These are phyloP conservation scores for Pestalotiopsis sp. DNA, from an alignment of 2,329 filamentous ascomycete genomes.

Conservation along the genomic window DNA sequence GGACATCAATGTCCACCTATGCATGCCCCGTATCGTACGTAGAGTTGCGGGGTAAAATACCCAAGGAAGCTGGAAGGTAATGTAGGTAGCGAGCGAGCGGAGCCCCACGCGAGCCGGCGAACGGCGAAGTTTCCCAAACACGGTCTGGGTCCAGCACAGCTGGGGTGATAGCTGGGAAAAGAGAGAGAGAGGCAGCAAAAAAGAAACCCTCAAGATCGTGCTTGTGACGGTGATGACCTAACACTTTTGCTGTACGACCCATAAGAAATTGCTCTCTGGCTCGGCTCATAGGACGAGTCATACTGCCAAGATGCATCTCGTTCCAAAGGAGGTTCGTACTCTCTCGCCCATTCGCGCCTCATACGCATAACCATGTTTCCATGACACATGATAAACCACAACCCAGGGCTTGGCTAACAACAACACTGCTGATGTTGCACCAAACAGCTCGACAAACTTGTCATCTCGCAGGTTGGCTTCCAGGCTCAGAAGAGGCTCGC, in stretches of 20 bases:
- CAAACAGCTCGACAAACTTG: slow-evolving; percentile 88
- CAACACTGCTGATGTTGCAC: not conserved
- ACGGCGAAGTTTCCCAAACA: not conserved
- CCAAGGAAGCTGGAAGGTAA: not conserved
- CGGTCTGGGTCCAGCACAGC: not conserved
- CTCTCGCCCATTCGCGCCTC: not conserved
- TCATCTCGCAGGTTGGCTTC: slow-evolving; percentile 85
- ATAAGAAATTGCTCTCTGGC: not conserved
- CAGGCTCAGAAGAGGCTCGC: slow-evolving; percentile 88
- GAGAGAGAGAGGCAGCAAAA: not conserved
- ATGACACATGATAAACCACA: not conserved
- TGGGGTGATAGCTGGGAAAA: not conserved
- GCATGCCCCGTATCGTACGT: not conserved
- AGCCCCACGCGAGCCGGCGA: slow-evolving; percentile 13
- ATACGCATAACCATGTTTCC: not conserved
- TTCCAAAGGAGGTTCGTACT: slow-evolving; percentile 36
- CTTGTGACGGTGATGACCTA: not conserved
- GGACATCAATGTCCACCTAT: not conserved
- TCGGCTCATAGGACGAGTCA: not conserved
- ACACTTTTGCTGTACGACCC: not conserved
- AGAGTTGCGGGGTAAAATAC: slow-evolving; percentile 10
- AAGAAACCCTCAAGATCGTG: not conserved
- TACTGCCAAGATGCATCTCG: slow-evolving; percentile 31
- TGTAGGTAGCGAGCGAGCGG: not conserved
- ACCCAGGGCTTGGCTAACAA: slow-evolving; percentile 12